A percentile compares a stretch with the other conserved stretches of the same genome.
phyloP scores from a whole-genome alignment of 768 basidiomycete species.

The Russula ochroleuca region DNA sequence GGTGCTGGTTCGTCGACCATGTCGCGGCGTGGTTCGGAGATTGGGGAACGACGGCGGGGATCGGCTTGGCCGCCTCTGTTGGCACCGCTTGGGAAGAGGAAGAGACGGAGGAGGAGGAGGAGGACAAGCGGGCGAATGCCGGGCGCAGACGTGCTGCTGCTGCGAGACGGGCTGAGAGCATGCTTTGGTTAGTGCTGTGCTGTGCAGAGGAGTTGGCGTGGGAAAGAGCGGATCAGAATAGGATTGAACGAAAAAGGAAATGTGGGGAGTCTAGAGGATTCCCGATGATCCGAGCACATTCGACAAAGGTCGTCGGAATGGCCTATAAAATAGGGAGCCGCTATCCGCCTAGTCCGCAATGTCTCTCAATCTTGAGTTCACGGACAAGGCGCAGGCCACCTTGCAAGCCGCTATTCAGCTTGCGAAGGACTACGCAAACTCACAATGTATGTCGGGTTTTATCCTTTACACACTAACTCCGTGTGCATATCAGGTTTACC shows the following conservation, averaged over 20 bases:
- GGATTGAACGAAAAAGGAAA: conserved; percentile 12
- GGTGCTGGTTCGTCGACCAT: conserved; percentile 82
- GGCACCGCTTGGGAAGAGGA: conserved; percentile 28
- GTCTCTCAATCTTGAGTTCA: conserved; percentile 65
- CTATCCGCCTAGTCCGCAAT: conserved; percentile 35
- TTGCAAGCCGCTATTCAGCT: conserved; percentile 69
- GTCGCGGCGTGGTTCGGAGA: conserved; percentile 77
- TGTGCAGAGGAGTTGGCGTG: background rate
- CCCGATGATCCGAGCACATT: background rate
- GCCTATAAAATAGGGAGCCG: background rate
- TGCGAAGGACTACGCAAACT: conserved; percentile 80
- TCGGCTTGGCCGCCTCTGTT: conserved; percentile 26
- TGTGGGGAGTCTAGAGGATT: background rate
- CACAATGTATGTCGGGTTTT: conserved; percentile 55
- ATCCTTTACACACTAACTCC: background rate
- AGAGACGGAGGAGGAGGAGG: conserved; percentile 21
- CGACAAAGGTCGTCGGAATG: background rate
- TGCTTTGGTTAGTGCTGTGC: background rate
- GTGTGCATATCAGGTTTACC: background rate
- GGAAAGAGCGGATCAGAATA: conserved; percentile 1
- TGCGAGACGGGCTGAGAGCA: conserved; percentile 23
- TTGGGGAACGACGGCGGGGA: conserved; percentile 47
- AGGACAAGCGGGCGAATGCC: conserved; percentile 16
- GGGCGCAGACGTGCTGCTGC: conserved; percentile 24
- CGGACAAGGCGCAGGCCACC: conserved; percentile 74